phyloP scores from a whole-genome alignment of 2,329 filamentous ascomycete species.

The Rutstroemia sp. region DNA sequence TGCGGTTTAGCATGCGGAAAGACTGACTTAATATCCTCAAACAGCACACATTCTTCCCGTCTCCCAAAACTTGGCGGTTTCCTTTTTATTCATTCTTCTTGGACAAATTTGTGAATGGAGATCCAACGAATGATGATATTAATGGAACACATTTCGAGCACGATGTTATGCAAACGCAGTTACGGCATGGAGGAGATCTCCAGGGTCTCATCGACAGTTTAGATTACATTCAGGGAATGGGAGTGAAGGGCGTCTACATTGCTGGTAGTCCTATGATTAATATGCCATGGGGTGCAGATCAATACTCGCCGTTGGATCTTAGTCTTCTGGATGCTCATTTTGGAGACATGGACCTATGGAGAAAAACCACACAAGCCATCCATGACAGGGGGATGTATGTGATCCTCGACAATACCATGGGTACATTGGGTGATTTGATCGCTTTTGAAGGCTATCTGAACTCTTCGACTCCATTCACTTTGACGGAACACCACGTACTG shows the following conservation, averaged over 20 bases:
- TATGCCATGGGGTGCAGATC: constrained; percentile 55
- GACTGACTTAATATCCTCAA: not conserved
- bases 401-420: constrained; percentile 52
- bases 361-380: constrained; percentile 50
- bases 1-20: not conserved
- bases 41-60: constrained; percentile 42
- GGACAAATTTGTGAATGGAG: constrained; percentile 56
- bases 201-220: constrained; percentile 50
- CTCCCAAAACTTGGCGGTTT: constrained; percentile 56
- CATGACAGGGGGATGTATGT: constrained; percentile 58
- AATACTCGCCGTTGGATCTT: constrained; percentile 52
- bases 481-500: constrained; percentile 45
- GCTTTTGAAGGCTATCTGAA: constrained; percentile 56
- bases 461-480: constrained; percentile 45
- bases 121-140: constrained; percentile 52
- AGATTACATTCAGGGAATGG: constrained; percentile 59
- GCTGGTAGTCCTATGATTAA: constrained; percentile 60
- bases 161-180: constrained; percentile 51
- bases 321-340: constrained; percentile 57
- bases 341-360: constrained; percentile 51
- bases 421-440: constrained; percentile 57
- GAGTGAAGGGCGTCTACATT: constrained; percentile 47
- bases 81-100: constrained; percentile 60
- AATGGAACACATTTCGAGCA: constrained; percentile 55
- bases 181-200: constrained; percentile 56